phyloP scores from a whole-genome alignment of 805 yeast genomes.

The Myxozyma mucilagina region DNA sequence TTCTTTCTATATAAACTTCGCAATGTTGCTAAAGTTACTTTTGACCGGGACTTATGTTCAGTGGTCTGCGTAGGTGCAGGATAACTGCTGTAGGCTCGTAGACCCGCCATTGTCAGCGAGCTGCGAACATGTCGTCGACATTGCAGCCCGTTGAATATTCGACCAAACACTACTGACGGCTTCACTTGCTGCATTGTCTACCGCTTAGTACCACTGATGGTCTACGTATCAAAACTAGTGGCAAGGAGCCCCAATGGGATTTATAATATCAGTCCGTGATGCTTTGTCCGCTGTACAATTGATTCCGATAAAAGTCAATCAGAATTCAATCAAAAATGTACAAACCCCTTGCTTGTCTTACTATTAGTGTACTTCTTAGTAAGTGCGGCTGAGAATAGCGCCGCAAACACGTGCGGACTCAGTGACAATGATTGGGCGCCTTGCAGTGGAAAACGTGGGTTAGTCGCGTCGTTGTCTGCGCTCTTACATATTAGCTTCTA shows the following conservation, averaged over 20 bases:
- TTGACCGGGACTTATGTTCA: conserved; percentile 31
- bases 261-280: not conserved
- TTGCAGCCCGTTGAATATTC: no score
- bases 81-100: conserved; percentile 14
- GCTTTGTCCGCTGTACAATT: conserved; percentile 4
- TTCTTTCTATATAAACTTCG: conserved; percentile 40
- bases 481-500: no score
- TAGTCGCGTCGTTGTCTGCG: not conserved
- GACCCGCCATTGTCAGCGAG: no score
- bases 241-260: not conserved
- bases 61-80: conserved; percentile 3
- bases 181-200: not conserved
- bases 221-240: no score
- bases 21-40: conserved; percentile 47
- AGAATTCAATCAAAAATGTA: not conserved
- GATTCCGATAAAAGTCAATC: not conserved
- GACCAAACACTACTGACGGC: no score
- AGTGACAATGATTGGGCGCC: not conserved
- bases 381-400: not conserved
- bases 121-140: no score
- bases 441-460: conserved; percentile 6
- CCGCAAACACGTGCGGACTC: not conserved
- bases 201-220: not conserved
- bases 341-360: not conserved
- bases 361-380: not conserved